Percentiles rank a stretch among this genome's conserved stretches.
Evolutionary conservation across 2,329 filamentous ascomycete genomes (phyloP).

Genomic region (Epichloe gansuensis): DNA sequence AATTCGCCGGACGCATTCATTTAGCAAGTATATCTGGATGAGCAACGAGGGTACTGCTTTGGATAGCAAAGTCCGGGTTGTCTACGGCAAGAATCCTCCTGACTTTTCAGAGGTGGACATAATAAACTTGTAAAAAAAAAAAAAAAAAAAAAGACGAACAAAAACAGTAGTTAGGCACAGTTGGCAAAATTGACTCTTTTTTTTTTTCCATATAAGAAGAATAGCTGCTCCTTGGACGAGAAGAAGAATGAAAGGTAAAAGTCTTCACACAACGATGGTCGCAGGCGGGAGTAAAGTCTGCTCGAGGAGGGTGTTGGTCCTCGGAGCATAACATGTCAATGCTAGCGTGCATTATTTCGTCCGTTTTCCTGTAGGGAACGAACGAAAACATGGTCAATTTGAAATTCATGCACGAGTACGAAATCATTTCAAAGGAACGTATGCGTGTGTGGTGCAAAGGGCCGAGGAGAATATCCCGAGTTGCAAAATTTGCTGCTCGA

Average conservation of each 20-base stretch:
- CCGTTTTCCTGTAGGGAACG: too few relatives aligned
- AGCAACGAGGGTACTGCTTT: constrained; percentile 86
- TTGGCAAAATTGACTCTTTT: not conserved
- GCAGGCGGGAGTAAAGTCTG: too few relatives aligned
- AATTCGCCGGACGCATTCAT: constrained; percentile 61
- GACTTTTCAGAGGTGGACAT: constrained; percentile 83
- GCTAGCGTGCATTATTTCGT: too few relatives aligned
- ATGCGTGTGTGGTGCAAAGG: too few relatives aligned
- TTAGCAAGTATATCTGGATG: constrained; percentile 78
- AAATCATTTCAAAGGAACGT: too few relatives aligned
- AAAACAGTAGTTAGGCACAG: not conserved
- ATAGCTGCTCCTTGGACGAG: not conserved
- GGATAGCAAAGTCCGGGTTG: constrained; percentile 69
- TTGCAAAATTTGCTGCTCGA: too few relatives aligned
- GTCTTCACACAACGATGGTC: not conserved
- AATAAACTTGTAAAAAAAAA: constrained; percentile 53
- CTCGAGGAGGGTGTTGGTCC: too few relatives aligned
- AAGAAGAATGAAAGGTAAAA: not conserved
- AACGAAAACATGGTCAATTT: too few relatives aligned
- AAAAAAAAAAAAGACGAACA: too few relatives aligned
- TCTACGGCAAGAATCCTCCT: constrained; percentile 75
- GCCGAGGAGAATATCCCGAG: too few relatives aligned
- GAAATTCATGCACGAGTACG: too few relatives aligned
- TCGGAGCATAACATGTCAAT: too few relatives aligned
- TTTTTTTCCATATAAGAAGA: not conserved